Evolutionary conservation across 2,329 filamentous ascomycete genomes (phyloP).

Genomic region (Botrytis deweyae): DNA sequence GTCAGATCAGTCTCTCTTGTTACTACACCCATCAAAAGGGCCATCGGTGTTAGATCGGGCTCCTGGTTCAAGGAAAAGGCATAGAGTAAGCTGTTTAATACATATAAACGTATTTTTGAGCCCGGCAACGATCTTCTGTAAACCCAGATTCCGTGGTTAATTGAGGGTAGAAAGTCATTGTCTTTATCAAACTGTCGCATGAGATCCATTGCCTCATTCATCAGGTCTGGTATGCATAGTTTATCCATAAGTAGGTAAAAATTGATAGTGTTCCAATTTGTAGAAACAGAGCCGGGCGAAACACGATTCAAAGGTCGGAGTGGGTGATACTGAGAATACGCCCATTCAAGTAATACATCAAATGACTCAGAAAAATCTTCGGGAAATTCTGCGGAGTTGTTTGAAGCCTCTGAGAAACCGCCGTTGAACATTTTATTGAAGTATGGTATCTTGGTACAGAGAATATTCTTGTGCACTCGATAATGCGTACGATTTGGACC

Average conservation of each 20-base stretch:
- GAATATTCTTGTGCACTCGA: neutral
- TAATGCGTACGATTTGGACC: neutral
- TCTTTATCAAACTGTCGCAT: neutral
- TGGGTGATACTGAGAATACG: neutral
- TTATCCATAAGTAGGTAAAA: constrained; percentile 6
- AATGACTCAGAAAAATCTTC: constrained; percentile 8
- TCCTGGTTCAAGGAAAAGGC: neutral
- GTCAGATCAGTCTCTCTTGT: neutral
- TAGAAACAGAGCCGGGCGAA: too few relatives aligned
- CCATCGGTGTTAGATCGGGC: neutral
- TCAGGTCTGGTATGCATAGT: neutral
- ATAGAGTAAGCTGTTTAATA: neutral
- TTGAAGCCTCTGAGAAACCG: constrained; percentile 2
- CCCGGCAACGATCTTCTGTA: neutral
- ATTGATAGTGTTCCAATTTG: neutral
- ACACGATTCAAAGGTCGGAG: too few relatives aligned
- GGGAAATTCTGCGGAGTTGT: neutral
- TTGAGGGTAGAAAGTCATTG: neutral
- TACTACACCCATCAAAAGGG: accelerated
- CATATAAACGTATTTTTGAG: neutral
- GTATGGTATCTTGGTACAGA: neutral
- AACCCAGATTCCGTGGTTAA: neutral
- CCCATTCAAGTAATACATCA: neutral
- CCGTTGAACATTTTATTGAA: constrained; percentile 21
- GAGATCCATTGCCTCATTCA: constrained; percentile 8